Percentiles rank a stretch among this genome's conserved stretches.
These are phyloP conservation scores for Pseudopithomyces chartarum DNA, from an alignment of 2,329 filamentous ascomycete genomes.

Conservation along the genomic window DNA sequence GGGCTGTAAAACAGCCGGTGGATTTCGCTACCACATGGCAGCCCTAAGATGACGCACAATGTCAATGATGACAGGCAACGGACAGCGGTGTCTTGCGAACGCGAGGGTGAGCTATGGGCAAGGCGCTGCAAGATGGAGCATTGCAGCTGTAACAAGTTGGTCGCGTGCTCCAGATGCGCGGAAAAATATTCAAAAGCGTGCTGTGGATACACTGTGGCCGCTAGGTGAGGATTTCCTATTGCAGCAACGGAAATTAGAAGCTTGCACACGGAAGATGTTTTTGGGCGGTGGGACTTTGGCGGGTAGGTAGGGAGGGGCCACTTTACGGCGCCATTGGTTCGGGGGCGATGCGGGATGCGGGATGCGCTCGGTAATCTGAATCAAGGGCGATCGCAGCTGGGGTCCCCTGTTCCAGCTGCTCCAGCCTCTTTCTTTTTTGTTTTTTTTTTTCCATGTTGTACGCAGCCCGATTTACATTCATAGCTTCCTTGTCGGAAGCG, in stretches of 20 bases:
- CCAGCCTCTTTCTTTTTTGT: constrained; percentile 12
- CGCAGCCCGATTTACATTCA: constrained; percentile 7
- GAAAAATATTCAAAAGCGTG: constrained; percentile 9
- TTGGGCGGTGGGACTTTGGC: constrained; percentile 23
- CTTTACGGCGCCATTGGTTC: constrained; percentile 31
- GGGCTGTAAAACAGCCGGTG: neutral
- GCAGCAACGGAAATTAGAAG: constrained; percentile 18
- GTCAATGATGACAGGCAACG: neutral
- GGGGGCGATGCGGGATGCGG: constrained; percentile 29
- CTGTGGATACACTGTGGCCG: constrained; percentile 15
- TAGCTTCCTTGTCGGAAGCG: constrained; percentile 11
- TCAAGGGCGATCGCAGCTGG: constrained; percentile 33
- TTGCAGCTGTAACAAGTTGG: neutral
- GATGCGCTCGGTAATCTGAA: constrained; percentile 43
- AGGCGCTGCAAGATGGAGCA: constrained; percentile 22
- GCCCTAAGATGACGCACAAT: neutral
- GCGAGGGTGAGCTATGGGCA: constrained; percentile 15
- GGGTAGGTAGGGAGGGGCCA: constrained; percentile 31
- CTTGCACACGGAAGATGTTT: constrained; percentile 13
- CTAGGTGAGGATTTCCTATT: constrained; percentile 19
- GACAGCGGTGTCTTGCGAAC: constrained; percentile 1
- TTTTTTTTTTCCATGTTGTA: constrained; percentile 11
- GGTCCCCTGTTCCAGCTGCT: constrained; percentile 25
- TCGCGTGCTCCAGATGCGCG: neutral
- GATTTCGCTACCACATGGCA: neutral